A percentile compares a stretch with the other conserved stretches of the same genome.
Conservation (phyloP, 164 flowering plant species). For the Paratinospora sagittata region DNA sequence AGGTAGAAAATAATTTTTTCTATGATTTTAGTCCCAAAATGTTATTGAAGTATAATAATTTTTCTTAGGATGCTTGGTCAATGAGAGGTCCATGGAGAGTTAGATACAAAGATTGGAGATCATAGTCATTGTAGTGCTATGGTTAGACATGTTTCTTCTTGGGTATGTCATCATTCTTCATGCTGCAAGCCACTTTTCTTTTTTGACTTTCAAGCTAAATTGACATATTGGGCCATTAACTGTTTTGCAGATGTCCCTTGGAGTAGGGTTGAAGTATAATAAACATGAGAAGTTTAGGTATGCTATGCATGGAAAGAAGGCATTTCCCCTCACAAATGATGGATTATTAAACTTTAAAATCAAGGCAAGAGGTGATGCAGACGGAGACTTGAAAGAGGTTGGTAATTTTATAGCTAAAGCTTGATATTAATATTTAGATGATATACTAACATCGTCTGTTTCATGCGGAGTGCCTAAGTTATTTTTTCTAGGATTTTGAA, state of each 20-base stretch:
- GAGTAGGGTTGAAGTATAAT: conserved; percentile 57
- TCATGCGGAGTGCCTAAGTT: not conserved
- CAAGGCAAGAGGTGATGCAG: conserved; percentile 58
- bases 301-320: conserved; percentile 56
- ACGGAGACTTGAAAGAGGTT: conserved; percentile 64
- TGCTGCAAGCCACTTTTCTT: not conserved
- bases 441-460: not conserved
- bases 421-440: not conserved
- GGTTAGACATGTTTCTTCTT: conserved; percentile 52
- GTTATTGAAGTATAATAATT: too few relatives aligned
- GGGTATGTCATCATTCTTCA: conserved; percentile 32
- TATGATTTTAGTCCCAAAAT: not conserved
- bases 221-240: not conserved
- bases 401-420: conserved; percentile 8
- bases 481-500: not conserved
- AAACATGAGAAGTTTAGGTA: conserved; percentile 44
- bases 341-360: conserved; percentile 45
- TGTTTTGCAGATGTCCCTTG: conserved; percentile 46
- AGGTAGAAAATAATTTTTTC: not conserved
- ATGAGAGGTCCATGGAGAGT: conserved; percentile 71
- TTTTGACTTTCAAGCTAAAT: not conserved
- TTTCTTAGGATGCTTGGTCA: not conserved
- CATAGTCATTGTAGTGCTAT: conserved; percentile 45
- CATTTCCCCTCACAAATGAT: conserved; percentile 50
- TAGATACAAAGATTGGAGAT: conserved; percentile 56